phyloP scores from a whole-genome alignment of 352 stramenopile species.

The Globisporangium echinulatum region DNA sequence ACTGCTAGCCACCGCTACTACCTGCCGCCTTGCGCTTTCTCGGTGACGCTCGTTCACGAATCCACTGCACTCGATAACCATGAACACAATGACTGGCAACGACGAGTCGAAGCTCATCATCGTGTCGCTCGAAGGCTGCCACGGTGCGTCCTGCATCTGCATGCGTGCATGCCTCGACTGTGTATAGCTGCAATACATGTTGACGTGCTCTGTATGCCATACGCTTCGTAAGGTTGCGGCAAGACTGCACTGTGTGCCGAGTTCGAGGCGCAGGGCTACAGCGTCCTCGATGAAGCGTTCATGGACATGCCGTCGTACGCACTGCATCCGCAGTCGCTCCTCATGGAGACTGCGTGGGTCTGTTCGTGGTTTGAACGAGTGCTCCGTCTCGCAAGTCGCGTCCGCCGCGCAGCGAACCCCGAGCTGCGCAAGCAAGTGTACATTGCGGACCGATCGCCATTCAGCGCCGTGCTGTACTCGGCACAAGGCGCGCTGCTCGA shows the following conservation, averaged over 20 bases:
- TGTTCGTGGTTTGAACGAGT: constrained; percentile 88
- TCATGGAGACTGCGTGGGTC: constrained; percentile 89
- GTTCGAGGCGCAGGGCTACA: constrained; percentile 71
- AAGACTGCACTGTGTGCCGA: constrained; percentile 78
- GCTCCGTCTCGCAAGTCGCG: constrained; percentile 50
- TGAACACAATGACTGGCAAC: constrained; percentile 2
- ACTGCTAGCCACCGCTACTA: background rate
- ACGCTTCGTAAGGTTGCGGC: constrained; percentile 33
- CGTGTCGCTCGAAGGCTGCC: constrained; percentile 84
- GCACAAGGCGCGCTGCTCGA: constrained; percentile 64
- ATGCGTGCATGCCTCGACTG: constrained; percentile 3
- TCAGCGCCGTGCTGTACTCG: constrained; percentile 81
- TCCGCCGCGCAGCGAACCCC: constrained; percentile 32
- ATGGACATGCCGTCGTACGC: constrained; percentile 84
- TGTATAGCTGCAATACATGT: background rate
- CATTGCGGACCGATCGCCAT: constrained; percentile 82
- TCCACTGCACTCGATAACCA: background rate
- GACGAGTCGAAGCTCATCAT: constrained; percentile 65
- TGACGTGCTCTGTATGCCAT: too few species aligned
- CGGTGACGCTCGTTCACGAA: background rate
- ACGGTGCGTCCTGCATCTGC: constrained; percentile 30
- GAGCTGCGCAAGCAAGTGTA: constrained; percentile 45
- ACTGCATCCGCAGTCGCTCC: constrained; percentile 83
- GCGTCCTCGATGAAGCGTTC: constrained; percentile 83
- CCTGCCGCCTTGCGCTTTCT: background rate